phyloP scores from a whole-genome alignment of 768 basidiomycete species.

The Pilatotrama ljubarskyi region DNA sequence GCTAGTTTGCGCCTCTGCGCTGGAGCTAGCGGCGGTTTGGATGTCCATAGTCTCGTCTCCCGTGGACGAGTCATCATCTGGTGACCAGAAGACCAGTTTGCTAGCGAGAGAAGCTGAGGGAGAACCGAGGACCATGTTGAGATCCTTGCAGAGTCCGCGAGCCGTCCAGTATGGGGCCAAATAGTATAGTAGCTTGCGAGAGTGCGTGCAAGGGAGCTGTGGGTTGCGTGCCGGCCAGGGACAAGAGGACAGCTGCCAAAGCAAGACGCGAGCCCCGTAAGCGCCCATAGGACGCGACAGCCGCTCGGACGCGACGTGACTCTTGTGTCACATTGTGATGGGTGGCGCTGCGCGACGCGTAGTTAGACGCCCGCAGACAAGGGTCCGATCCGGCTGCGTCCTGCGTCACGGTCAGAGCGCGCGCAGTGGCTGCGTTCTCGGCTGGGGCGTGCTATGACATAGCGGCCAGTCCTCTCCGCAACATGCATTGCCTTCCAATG shows the following conservation, averaged over 20 bases:
- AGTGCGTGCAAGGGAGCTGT: neutral
- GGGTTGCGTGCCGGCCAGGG: neutral
- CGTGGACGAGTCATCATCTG: neutral
- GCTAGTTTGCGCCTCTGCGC: neutral
- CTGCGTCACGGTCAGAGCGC: neutral
- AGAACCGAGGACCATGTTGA: constrained; percentile 13
- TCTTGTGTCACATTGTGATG: neutral
- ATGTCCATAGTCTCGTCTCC: neutral
- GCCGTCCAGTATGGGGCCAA: neutral
- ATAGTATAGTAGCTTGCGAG: neutral
- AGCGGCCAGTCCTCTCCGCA: constrained; percentile 3
- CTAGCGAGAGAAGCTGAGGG: constrained; percentile 13
- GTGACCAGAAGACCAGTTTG: constrained; percentile 12
- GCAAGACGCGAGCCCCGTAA: constrained; percentile 5
- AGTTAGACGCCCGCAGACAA: neutral
- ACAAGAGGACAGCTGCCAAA: neutral
- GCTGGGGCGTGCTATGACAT: neutral
- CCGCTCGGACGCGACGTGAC: neutral
- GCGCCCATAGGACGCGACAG: constrained; percentile 1
- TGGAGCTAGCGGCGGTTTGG: neutral
- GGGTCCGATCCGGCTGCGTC: neutral
- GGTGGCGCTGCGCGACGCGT: neutral
- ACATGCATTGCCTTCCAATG: neutral
- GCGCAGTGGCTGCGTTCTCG: neutral
- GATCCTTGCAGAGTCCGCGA: neutral